These are phyloP conservation scores for Pyrus hybrid DNA, from an alignment of 331 rosid genomes.

Conservation along the genomic window DNA sequence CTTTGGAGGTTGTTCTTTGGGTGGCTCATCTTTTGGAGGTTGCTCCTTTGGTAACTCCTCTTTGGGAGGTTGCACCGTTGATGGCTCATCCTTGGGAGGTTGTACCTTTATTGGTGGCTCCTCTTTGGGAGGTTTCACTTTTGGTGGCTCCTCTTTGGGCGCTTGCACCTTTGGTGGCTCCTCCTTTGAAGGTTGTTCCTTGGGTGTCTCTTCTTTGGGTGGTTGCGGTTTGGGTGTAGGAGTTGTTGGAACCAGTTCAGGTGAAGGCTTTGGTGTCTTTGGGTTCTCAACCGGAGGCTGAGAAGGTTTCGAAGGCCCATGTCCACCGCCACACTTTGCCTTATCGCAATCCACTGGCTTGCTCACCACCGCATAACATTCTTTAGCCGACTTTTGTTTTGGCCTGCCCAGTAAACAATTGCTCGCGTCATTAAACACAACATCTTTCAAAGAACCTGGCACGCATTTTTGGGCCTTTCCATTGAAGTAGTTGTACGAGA, in stretches of 20 bases:
- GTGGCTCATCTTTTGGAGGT: background rate
- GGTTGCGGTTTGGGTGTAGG: background rate
- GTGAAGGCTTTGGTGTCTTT: background rate
- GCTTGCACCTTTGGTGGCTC: background rate
- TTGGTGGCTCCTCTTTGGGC: background rate
- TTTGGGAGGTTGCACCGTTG: background rate
- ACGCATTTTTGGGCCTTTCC: slow-evolving; percentile 10
- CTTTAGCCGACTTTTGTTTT: slow-evolving; percentile 14
- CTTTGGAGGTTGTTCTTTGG: background rate
- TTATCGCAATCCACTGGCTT: slow-evolving; percentile 29
- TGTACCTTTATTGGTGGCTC: background rate
- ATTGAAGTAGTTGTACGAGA: slow-evolving; percentile 23
- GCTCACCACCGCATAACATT: slow-evolving; percentile 17
- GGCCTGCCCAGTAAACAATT: slow-evolving; percentile 30
- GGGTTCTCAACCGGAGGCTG: background rate
- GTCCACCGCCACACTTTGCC: slow-evolving; percentile 16
- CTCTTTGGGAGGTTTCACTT: background rate
- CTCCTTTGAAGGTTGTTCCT: background rate
- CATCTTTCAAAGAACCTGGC: background rate
- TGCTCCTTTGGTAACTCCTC: background rate
- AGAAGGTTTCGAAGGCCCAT: background rate
- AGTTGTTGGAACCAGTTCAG: background rate
- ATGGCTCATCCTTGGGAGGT: background rate
- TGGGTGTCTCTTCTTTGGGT: background rate
- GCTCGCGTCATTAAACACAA: slow-evolving; percentile 1